Percentiles rank a stretch among this genome's conserved stretches.
Conservation (phyloP, 1,284 basidiomycete genomes). For the Pascua guehoae region DNA sequence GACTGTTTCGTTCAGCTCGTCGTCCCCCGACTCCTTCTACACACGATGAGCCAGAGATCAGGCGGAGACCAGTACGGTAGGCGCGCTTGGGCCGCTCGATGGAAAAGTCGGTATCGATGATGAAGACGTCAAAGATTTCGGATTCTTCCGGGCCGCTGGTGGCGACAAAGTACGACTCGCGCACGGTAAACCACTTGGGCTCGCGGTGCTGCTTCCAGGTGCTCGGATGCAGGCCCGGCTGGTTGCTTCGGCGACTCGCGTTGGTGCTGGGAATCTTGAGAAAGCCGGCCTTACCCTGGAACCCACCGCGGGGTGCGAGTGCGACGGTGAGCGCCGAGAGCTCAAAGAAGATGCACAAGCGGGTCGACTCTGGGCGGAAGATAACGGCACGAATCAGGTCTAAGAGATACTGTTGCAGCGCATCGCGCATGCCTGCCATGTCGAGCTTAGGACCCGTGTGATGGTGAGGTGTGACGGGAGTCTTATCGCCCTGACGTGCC, state of each 20-base stretch:
- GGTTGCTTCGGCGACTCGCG: constrained; percentile 52
- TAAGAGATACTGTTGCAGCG: constrained; percentile 83
- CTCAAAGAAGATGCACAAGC: constrained; percentile 91
- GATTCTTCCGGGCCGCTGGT: constrained; percentile 81
- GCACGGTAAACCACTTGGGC: constrained; percentile 86
- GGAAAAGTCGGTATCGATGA: constrained; percentile 84
- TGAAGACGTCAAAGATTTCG: constrained; percentile 85
- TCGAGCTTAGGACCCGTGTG: not conserved
- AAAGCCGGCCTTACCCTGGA: constrained; percentile 80
- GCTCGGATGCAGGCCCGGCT: constrained; percentile 43
- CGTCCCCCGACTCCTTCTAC: not conserved
- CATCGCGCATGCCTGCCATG: constrained; percentile 62
- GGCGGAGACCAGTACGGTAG: constrained; percentile 43
- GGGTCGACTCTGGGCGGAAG: constrained; percentile 92
- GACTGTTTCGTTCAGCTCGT: not conserved
- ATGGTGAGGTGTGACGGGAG: not conserved
- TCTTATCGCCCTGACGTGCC: not conserved
- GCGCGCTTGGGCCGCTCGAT: constrained; percentile 60
- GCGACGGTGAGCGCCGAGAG: constrained; percentile 82
- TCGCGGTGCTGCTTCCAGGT: constrained; percentile 66
- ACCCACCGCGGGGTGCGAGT: constrained; percentile 77
- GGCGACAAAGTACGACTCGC: constrained; percentile 88
- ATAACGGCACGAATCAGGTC: constrained; percentile 87
- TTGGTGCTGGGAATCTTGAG: constrained; percentile 55
- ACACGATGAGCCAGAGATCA: constrained; percentile 27